phyloP scores from a whole-genome alignment of 2,329 filamentous ascomycete species.

The Cercospora zeina region DNA sequence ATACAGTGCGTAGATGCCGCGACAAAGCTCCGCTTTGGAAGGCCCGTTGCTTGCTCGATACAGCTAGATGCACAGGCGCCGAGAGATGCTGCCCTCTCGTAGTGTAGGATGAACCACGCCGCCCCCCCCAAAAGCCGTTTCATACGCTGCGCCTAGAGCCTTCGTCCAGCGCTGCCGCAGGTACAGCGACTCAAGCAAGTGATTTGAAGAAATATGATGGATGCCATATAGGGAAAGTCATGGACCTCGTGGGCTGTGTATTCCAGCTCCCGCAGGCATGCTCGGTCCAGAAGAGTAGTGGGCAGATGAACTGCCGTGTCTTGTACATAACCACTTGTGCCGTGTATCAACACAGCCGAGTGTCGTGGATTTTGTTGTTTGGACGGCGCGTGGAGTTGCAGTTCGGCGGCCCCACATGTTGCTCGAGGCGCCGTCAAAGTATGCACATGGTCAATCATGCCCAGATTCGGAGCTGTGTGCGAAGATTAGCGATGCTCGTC shows the following conservation, averaged over 20 bases:
- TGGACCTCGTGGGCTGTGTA: constrained; percentile 20
- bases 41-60: constrained; percentile 24
- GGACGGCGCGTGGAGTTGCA: neutral
- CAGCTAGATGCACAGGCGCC: constrained; percentile 29
- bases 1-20: constrained; percentile 27
- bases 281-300: constrained; percentile 20
- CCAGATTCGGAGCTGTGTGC: constrained; percentile 53
- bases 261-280: constrained; percentile 13
- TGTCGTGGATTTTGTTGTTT: constrained; percentile 1
- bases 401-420: constrained; percentile 1
- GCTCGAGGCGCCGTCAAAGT: neutral
- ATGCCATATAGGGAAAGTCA: constrained; percentile 14
- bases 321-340: constrained; percentile 22
- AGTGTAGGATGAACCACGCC: constrained; percentile 24
- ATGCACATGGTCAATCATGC: constrained; percentile 42
- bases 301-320: constrained; percentile 16
- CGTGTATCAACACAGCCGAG: constrained; percentile 19
- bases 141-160: constrained; percentile 21
- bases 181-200: constrained; percentile 30
- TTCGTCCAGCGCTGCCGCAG: constrained; percentile 22
- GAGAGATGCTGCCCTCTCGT: constrained; percentile 24
- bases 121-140: constrained; percentile 22
- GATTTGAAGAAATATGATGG: constrained; percentile 28
- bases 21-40: constrained; percentile 27
- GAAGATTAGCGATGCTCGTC: constrained; percentile 27